Evolutionary conservation across 345 rosid genomes (phyloP), one percentile per base, ranked within the genome.

Genomic region (Citrus sinensis): DNA sequence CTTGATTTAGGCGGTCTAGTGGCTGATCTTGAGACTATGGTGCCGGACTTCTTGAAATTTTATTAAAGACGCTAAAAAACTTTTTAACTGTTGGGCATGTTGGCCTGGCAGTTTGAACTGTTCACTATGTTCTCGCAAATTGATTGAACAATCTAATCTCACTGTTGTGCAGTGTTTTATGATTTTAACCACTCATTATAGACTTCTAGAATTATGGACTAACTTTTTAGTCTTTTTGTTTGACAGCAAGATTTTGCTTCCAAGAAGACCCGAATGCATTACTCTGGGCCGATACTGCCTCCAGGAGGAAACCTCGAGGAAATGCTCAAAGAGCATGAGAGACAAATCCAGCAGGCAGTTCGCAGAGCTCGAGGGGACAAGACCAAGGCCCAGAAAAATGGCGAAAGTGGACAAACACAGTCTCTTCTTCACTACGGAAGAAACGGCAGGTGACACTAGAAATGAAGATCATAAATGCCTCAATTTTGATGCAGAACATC

Each of bases 321-420:
- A 78, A 92, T 94, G 97, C 91, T 96, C 62, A 96, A 90, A 84
- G 93, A 92, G 83, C 95, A 94, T 14, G 97, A 96, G 85, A 89
- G 87, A 70, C 89, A 84, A 81, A 94, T 96, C 77, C 98, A 87
- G 81, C 78, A 87, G 60, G 98, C 95, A 7, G 92, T 89, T 22
- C 91, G 97, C 14, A 96, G 86, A 90, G 94, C 97, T 75, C 91
- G 92, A 7, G 42, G 32, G 9, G 94, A 83, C 79, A 92, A 93
- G 90, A 84, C 78, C 73, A 87, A 82, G 79, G 67, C 74, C 6
- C 81, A 69, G 72, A 71, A 79, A 75, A 78, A 59, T 7, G 75
- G 73, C 34, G 79, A 76, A 54, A 68, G 64, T 17, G 81, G 77
- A 77, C 88, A 79, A 79, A 79, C 81, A 0, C 90, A 85, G 77